Evolutionary conservation across 306 rosid species (phyloP), one percentile per base, ranked within the genome.

Genomic region (Cucurbita argyrosperma): DNA sequence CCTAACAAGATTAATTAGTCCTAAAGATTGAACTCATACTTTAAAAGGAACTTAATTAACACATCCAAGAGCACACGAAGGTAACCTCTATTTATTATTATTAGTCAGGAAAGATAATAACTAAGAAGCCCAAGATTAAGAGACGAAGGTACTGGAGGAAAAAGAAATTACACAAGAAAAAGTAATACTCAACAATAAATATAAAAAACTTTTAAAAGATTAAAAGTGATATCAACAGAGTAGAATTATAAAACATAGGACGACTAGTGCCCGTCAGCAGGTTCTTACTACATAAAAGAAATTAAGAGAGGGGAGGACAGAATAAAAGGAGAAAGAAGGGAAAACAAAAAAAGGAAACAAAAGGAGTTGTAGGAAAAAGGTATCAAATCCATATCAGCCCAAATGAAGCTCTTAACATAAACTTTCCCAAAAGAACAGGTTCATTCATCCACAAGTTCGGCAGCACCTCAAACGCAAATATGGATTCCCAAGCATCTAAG

Each of bases 361-460:
- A 38, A 56, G 8, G 60, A 52, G 76, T 40, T 54, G 37, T 53
- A 7, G 9, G 40, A 40, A 30, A 71, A 71, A 23, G 55, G 42
- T 70, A 35, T 30, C 16, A 30, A 70, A 50, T 50, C 42, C 21
- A 68, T 47, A 23, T 43, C 40, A 67, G 38, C 19, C 40, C 74
- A 70, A 50, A 50, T n/a, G 74, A 56, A 60, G 55, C 47, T 49
- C 72, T 50, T n/a, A 64, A 69, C 50, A 35, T 30, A 16, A 52
- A 71, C 62, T 50, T n/a, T 37, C 75, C 62, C 57, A 68, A 68
- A 67, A 45, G 73, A 50, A 46, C 74, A 70, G 74, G 60, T 50
- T 70, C 74, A 70, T 70, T 70, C 74, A 70, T 50, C 74, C 45
- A 70, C 64, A 72, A 72, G 76, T 72, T 54, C 76, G 55, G 76